A percentile compares a stretch with the other conserved stretches of the same genome.
Evolutionary conservation across 2,329 filamentous ascomycete genomes (phyloP).

Genomic region (Penicillium polonicum): DNA sequence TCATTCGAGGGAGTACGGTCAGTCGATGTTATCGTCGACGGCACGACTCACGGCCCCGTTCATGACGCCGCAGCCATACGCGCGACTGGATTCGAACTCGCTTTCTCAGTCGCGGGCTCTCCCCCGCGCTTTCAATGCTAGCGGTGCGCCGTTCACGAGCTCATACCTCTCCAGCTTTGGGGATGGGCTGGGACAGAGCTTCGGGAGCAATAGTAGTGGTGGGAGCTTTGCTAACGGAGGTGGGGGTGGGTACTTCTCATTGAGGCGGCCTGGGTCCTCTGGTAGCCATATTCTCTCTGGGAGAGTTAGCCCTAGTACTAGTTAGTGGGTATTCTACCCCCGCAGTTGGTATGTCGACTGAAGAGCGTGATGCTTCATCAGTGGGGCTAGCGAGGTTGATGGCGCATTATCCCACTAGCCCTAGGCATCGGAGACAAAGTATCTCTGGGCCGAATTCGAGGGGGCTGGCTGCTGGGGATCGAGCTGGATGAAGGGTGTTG

Average conservation of each 20-base stretch:
- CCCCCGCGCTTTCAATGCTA: constrained; percentile 5
- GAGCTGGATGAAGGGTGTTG: neutral
- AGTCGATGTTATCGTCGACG: constrained; percentile 12
- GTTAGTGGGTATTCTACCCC: constrained; percentile 26
- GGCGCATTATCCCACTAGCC: constrained; percentile 27
- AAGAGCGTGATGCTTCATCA: constrained; percentile 20
- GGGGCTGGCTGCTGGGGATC: constrained; percentile 5
- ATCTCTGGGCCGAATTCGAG: constrained; percentile 24
- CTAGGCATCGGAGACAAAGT: constrained; percentile 27
- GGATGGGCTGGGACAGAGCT: constrained; percentile 10
- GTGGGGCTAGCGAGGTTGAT: constrained; percentile 21
- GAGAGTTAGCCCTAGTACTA: constrained; percentile 16
- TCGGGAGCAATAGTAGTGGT: constrained; percentile 4
- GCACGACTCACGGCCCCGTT: constrained; percentile 10
- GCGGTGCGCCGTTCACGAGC: constrained; percentile 6
- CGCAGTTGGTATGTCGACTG: constrained; percentile 13
- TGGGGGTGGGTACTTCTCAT: constrained; percentile 25
- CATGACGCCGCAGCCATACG: constrained; percentile 23
- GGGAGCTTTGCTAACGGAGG: constrained; percentile 2
- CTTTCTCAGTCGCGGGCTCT: constrained; percentile 9
- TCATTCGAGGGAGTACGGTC: constrained; percentile 1
- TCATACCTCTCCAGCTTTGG: constrained; percentile 12
- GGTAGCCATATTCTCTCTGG: constrained; percentile 8
- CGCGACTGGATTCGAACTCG: neutral
- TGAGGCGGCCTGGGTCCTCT: constrained; percentile 16